Base-by-base conservation (phyloP, 768 basidiomycete genomes). In the Paxillus involutus region DNA sequence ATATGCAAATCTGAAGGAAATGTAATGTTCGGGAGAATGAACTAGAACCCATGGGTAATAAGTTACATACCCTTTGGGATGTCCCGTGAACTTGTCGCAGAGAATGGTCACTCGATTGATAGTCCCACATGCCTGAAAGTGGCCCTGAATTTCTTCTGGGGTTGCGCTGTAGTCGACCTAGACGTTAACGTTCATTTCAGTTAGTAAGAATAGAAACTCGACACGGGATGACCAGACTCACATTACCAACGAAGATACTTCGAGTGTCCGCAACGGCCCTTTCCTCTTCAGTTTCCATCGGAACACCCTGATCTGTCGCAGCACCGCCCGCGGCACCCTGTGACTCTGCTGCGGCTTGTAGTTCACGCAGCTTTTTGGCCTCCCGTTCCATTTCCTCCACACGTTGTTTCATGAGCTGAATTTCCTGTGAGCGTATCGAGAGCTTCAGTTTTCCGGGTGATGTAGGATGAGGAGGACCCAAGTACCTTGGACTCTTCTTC, bases 91-190 rank as follows among this genome's bases (percentile, higher is more conserved):
- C 76, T 98, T 98, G 82, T 99, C 97, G 72, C 96, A 98, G 29
- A 99, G 85, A 66, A 99, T 99, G 1, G 97, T 99, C 41, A 99
- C 94, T 63, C 97, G 85, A 75, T 99, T 99, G 73, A 99, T 99
- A 14, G 91, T 93, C 6, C 97, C 97, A 67, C 95, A 98, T 14
- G 95, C 88, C 69, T 94, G 91, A 76, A 99, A 99, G 71, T 98
- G 96, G 16, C 80, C 85, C 75, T 98, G 97, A 47, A 99, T 94
- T 70, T 99, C 97, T 73, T 98, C 97, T 16, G 97, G 97, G 14
- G 97, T 97, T 11, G 96, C 89, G 49, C 86, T 81, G 70, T 98
- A 99, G 77, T 99, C 97, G 53, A 99, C 97, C 97, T 99, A 40
- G 32, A 44, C 14, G 33, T 51, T 46, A 35, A 48, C 47, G n/a